Base-by-base conservation (phyloP, 2,329 filamentous ascomycete genomes). In the Huntiella decipiens region DNA sequence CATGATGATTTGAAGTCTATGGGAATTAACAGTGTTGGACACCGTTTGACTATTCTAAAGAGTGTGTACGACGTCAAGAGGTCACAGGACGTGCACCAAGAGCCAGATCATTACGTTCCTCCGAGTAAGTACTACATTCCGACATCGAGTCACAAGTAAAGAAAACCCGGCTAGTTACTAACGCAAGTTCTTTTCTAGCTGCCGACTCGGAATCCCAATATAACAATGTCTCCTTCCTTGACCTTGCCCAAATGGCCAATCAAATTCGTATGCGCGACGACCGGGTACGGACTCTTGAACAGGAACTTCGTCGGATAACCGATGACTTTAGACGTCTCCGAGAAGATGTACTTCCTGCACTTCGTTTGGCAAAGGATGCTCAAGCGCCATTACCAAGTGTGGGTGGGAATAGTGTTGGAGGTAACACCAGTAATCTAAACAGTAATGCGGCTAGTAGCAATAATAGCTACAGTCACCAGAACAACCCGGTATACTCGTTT, bases 11-110 rank as follows among this genome's bases (percentile, higher is more conserved):
- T 98, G 55, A 94, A 92, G 63, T 85, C 92, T 58, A 88, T 96
- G 78, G 87, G 87, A 41, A 82, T 98, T 52, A 68, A 70, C 52
- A 96, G 88, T 63, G 85, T 95, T 41, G 91, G 91, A 36, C 91
- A 98, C 64, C 79, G 91, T 50, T 69, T 98, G 55, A 93, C 86
- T 16, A 92, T 98, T 48, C 71, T 98, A 49, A 96, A 95, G 65
- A 87, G 79, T 56, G 86, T 96, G 46, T 96, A 95, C 64, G 87
- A 96, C 57, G 79, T 91, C 57, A 98, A 98, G 66, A 80, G 88
- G 60, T 85, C 85, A 52, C 87, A 95, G 57, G 86, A 93, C 55
- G 75, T 96, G 50, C 81, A 84, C 12, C 74, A 95, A 55, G 88
- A 96, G 58, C 79, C 80, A 51, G 88, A 95, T 56, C 84, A 96